Base-by-base conservation (phyloP, 768 basidiomycete species). In the Leucosporidium creatinivorum region DNA sequence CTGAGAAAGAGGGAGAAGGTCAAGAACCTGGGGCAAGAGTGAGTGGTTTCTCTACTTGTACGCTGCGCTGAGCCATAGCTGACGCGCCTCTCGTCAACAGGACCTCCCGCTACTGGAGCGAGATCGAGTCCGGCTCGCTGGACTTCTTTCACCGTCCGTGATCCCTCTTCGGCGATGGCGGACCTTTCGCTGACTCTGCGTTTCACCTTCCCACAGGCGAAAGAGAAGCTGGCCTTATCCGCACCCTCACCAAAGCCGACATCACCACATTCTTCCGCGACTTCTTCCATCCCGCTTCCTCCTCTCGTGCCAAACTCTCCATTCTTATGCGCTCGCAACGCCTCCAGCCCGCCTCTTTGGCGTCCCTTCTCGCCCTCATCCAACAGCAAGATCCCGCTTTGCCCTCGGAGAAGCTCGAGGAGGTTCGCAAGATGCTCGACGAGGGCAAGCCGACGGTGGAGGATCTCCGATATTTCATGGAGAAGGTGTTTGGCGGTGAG, bases 191-290 rank as follows among this genome's bases (percentile, higher is more conserved):
- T 73, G 89, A 88, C 86, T 85, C 83, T 39, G 88, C 91, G 9
- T 89, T 87, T 69, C 83, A 85, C 71, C 93, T 97, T 89, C 88
- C 69, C 83, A 85, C 71, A 93, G 98, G 79, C 94, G 94, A 81
- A 77, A 84, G 68, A 82, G 89, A 96, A 72, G 87, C 89, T 8
- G 79, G 82, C 36, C 75, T 85, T 6, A 79, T 97, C 62, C 79
- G 83, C 60, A 80, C 79, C 10, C 80, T 93, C 69, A 87, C 84
- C 19, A 91, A 89, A 78, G 79, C 85, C 4, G 90, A 96, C 33
- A 81, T 98, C 39, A 69, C 89, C 30, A 76, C 82, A 8, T 79
- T 96, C 57, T 92, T 91, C 83, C 88, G 89, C 55, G 44, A 55
- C 30, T 70, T 18, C 62, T 84, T 91, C 61, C 86, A 90, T 73